Evolutionary conservation across 2,329 filamentous ascomycete genomes (phyloP), one percentile per base, ranked within the genome.

Genomic region (Stromatinia cepivora): DNA sequence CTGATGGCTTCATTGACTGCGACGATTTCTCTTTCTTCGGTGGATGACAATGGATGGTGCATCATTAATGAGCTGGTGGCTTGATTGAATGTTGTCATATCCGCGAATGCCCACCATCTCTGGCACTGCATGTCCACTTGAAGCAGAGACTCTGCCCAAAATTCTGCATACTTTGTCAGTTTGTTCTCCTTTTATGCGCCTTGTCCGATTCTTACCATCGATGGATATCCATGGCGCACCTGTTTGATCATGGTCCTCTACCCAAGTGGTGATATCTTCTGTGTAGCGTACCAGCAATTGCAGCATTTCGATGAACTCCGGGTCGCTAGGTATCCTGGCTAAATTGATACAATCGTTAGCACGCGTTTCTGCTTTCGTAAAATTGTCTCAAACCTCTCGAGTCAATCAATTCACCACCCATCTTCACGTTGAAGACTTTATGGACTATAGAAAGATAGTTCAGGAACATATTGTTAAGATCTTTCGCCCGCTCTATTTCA

Each of bases 371-470:
- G 13, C 20, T n/a, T 13, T n/a, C 22, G 6, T 1, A 52, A 22
- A 9, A 9, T 20, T 9, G 15, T 64, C 15, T 64, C 25, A 52
- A 34, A 64, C 61, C 61, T 64, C n/a, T 64, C 6, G 46, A 8
- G 28, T 39, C 61, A 64, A 64, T 42, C 46, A 11, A 50, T 22
- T 15, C 61, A 42, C 61, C 46, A 39, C 48, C 61, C 46, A 64
- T 52, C 34, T 64, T 64, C 39, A 39, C 52, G n/a, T 17, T 52
- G 7, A 52, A 64, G 34, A 52, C 34, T 10, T 64, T 64, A 2
- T 52, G 46, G n/a, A 64, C 39, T 36, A 64, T 64, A 22, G 61
- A 64, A 39, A 64, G 34, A 42, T 64, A 64, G 20, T 53, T 64
- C n/a, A 64, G 8, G 22, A 64, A 28, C 15, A 52, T 39, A n/a